Percentiles rank a stretch among this genome's conserved stretches.
These are phyloP conservation scores for Pyricularia sp. DNA, from an alignment of 2,329 filamentous ascomycete species.

Conservation along the genomic window DNA sequence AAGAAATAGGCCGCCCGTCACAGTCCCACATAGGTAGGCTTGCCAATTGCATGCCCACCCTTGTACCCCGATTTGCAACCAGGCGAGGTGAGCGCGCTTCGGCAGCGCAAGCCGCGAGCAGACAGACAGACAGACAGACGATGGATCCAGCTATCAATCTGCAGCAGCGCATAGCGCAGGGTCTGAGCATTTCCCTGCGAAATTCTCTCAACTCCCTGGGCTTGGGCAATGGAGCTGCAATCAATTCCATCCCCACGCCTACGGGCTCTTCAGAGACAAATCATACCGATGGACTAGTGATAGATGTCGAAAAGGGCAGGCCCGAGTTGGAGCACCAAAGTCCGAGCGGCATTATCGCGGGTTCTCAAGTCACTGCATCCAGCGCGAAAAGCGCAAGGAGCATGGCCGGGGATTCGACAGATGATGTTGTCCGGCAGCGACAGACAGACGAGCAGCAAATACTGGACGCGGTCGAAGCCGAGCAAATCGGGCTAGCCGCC, in stretches of 20 bases:
- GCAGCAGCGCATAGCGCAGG: constrained; percentile 4
- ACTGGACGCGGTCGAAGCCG: neutral
- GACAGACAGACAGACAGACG: neutral
- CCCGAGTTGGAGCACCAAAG: neutral
- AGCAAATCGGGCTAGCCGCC: neutral
- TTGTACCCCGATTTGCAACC: neutral
- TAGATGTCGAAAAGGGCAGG: neutral
- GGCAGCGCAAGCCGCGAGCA: neutral
- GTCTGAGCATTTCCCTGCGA: constrained; percentile 3
- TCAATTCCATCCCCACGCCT: neutral
- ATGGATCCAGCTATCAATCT: constrained; percentile 3
- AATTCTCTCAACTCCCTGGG: constrained; percentile 7
- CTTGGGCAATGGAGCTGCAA: neutral
- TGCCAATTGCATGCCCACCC: neutral
- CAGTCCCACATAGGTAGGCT: neutral
- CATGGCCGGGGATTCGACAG: neutral
- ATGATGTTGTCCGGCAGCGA: neutral
- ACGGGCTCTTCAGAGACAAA: neutral
- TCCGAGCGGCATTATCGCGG: neutral
- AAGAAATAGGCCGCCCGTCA: neutral
- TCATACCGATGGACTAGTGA: neutral
- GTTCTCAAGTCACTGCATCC: neutral
- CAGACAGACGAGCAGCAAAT: neutral
- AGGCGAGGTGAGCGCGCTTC: neutral
- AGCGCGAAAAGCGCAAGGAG: neutral